Conservation (phyloP, 495 filamentous ascomycete species). For the Aspergillus kassunensis region DNA sequence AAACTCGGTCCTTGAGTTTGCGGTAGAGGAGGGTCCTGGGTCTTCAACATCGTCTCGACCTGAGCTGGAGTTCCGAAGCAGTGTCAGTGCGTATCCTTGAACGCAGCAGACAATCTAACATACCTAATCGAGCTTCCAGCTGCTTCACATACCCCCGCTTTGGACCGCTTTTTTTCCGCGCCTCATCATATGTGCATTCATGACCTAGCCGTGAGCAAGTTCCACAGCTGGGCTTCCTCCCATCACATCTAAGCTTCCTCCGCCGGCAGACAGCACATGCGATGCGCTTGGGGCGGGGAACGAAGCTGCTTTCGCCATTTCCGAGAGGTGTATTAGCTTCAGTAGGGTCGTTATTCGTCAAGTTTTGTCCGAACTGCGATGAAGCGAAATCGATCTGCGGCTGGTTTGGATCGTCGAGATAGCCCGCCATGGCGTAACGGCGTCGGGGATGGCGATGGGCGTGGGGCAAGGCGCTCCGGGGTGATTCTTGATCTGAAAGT, state of each 20-base stretch:
- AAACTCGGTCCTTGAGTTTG: constrained; percentile 22
- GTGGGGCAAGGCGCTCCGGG: background rate
- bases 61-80: constrained; percentile 57
- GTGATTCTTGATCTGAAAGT: background rate
- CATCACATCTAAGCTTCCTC: constrained; percentile 81
- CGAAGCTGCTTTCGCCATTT: constrained; percentile 53
- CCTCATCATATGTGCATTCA: constrained; percentile 92
- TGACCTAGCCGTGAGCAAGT: constrained; percentile 89
- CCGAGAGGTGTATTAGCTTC: constrained; percentile 30
- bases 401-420: constrained; percentile 53
- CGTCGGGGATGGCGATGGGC: background rate
- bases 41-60: constrained; percentile 88
- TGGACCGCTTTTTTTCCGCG: constrained; percentile 93
- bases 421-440: constrained; percentile 30
- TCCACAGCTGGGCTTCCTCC: constrained; percentile 75
- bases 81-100: constrained; percentile 15
- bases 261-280: constrained; percentile 96
- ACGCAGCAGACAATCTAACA: constrained; percentile 11
- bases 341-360: constrained; percentile 27
- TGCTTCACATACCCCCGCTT: constrained; percentile 99
- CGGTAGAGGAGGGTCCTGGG: constrained; percentile 33
- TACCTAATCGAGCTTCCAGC: constrained; percentile 89
- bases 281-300: constrained; percentile 85
- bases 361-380: constrained; percentile 18
- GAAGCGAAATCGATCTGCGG: constrained; percentile 34